Base-by-base conservation (phyloP, 768 basidiomycete genomes). In the Boletus sp. region DNA sequence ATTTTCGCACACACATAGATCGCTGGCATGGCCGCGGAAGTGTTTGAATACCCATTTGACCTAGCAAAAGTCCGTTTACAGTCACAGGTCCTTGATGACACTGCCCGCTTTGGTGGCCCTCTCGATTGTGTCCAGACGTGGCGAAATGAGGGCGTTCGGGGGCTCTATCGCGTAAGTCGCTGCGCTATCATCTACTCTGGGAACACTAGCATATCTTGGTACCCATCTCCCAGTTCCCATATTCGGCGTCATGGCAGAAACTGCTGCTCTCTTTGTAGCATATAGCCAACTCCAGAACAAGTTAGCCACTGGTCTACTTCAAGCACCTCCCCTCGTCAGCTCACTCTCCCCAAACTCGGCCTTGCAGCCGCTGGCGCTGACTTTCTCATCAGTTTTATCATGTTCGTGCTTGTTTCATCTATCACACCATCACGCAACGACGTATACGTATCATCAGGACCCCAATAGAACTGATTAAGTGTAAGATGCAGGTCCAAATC, bases 401-500 rank as follows among this genome's bases (percentile, higher is more conserved):
- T 94, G 89, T 92, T 62, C 59, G 87, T 83, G 7, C 29, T 32
- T 17, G 39, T 2, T 48, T 60, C 32, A 53, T 39, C 36, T 7
- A 44, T 56, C 45, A 20, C 24, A 44, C 9, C 44, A 40, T 54
- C 41, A 52, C 44, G 44, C 32, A 17, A 53, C 57, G 18, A 52
- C 54, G 12, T 41, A 29, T 17, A 4, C 48, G 18, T 59, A 46
- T 44, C 33, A 28, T 33, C 68, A 93, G 90, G 44, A 95, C 92
- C 0, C 94, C 93, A n/a, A 89, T 94, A 58, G 93, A 96, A 67
- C 85, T 94, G 41, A 81, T 96, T 64, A 95, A 96, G 74, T 94
- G 92, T 77, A 90, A 92, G 71, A 94, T 94, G 93, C 92, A 94
- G 68, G 93, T 94, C 5, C 91, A 94, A 68, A 87, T 91, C 81